Evolutionary conservation across 495 filamentous ascomycete genomes (phyloP).

Genomic region (Elasticomyces elasticus): DNA sequence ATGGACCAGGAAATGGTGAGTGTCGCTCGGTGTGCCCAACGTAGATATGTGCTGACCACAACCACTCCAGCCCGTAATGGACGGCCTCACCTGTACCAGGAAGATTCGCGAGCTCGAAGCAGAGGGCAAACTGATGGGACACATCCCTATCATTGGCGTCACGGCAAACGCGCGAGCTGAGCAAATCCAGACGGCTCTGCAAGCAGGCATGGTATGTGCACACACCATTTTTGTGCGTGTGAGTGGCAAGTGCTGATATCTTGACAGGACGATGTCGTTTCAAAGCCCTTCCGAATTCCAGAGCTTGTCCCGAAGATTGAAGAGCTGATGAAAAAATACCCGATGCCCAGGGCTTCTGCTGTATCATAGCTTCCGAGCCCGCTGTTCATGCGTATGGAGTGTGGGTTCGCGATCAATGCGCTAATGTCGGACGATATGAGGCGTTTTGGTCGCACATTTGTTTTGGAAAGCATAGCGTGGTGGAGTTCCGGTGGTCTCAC

Average conservation of each 20-base stretch:
- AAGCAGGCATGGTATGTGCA: conserved; percentile 54
- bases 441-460: background rate
- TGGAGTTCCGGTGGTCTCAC: too few relatives aligned
- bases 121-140: conserved; percentile 38
- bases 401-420: too few relatives aligned
- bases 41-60: too few relatives aligned
- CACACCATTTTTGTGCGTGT: background rate
- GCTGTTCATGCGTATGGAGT: background rate
- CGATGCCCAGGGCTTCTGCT: conserved; percentile 9
- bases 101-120: conserved; percentile 55
- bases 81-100: conserved; percentile 59
- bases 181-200: conserved; percentile 54
- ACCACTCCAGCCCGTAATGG: conserved; percentile 76
- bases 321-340: conserved; percentile 24
- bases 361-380: background rate
- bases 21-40: too few relatives aligned
- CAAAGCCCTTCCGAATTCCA: conserved; percentile 67
- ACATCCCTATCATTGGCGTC: conserved; percentile 67
- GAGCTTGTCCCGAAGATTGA: conserved; percentile 62
- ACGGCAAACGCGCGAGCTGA: conserved; percentile 63
- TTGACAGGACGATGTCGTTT: conserved; percentile 62
- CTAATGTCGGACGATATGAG: background rate
- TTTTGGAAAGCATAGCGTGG: background rate
- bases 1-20: conserved; percentile 89
- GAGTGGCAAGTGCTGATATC: background rate